phyloP scores from a whole-genome alignment of 306 rosid genomes.

The Senna tora region DNA sequence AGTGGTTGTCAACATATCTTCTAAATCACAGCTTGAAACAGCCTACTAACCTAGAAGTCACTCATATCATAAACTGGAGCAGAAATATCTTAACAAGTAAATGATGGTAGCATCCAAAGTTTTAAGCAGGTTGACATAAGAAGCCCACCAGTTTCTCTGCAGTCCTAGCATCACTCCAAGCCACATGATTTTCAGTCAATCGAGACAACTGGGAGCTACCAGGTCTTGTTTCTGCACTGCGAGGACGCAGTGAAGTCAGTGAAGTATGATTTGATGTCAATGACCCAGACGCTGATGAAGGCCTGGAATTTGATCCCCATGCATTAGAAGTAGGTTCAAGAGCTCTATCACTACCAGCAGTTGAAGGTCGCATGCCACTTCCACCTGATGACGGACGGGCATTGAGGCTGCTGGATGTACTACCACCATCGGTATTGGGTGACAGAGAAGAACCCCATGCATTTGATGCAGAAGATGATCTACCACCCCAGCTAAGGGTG shows the following conservation, averaged over 20 bases:
- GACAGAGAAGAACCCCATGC: constrained; percentile 91
- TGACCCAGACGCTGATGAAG: constrained; percentile 92
- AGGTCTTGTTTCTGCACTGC: constrained; percentile 96
- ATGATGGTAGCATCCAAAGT: not conserved
- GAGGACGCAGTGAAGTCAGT: constrained; percentile 65
- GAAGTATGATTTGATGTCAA: constrained; percentile 36
- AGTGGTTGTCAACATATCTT: not conserved
- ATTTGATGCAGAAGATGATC: constrained; percentile 75
- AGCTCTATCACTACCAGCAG: constrained; percentile 89
- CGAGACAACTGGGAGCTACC: constrained; percentile 96
- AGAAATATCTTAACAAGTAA: constrained; percentile 9
- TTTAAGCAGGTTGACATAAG: constrained; percentile 29
- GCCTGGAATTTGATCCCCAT: constrained; percentile 90
- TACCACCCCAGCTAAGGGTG: constrained; percentile 93
- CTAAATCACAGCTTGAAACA: not conserved
- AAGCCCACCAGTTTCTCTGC: constrained; percentile 78
- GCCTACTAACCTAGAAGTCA: not conserved
- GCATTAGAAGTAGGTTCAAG: constrained; percentile 60
- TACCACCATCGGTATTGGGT: constrained; percentile 78
- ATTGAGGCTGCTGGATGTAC: constrained; percentile 76
- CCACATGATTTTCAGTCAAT: constrained; percentile 66
- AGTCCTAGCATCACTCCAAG: constrained; percentile 80
- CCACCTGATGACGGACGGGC: constrained; percentile 93
- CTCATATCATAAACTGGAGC: constrained; percentile 10
- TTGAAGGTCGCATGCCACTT: constrained; percentile 91